phyloP scores from a whole-genome alignment of 441 rosid genomes.

The Populus hybrid region DNA sequence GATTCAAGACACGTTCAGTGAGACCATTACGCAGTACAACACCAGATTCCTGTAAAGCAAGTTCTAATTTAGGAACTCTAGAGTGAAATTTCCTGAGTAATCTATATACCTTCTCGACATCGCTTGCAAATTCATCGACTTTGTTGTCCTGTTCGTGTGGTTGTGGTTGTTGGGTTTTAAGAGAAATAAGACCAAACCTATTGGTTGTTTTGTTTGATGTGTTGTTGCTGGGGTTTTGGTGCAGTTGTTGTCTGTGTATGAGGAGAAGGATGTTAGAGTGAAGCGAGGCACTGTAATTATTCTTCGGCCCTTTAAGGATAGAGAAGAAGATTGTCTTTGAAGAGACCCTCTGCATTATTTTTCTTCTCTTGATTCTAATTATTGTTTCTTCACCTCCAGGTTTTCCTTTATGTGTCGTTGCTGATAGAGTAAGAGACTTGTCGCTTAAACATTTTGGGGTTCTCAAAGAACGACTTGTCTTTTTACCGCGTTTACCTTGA shows the following conservation, averaged over 20 bases:
- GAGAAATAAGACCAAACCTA: slow-evolving; percentile 41
- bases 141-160: slow-evolving; percentile 7
- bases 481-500: background rate
- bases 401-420: background rate
- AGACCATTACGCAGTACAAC: slow-evolving; percentile 54
- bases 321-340: background rate
- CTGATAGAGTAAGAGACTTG: background rate
- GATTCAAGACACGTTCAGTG: slow-evolving; percentile 63
- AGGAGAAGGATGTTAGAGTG: background rate
- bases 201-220: slow-evolving; percentile 14
- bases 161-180: slow-evolving; percentile 22
- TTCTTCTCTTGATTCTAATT: background rate
- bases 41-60: slow-evolving; percentile 70
- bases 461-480: background rate
- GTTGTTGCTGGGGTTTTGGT: slow-evolving; percentile 11
- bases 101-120: slow-evolving; percentile 76
- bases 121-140: slow-evolving; percentile 54
- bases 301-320: background rate
- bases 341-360: slow-evolving; percentile 14
- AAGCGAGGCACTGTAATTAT: background rate
- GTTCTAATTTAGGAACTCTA: slow-evolving; percentile 67
- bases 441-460: background rate
- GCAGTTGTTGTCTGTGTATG: slow-evolving; percentile 5
- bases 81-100: slow-evolving; percentile 69
- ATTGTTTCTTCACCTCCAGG: background rate